These are phyloP conservation scores for Tetratostichococcus sp. DNA, from an alignment of 139 green algal species.

Conservation along the genomic window DNA sequence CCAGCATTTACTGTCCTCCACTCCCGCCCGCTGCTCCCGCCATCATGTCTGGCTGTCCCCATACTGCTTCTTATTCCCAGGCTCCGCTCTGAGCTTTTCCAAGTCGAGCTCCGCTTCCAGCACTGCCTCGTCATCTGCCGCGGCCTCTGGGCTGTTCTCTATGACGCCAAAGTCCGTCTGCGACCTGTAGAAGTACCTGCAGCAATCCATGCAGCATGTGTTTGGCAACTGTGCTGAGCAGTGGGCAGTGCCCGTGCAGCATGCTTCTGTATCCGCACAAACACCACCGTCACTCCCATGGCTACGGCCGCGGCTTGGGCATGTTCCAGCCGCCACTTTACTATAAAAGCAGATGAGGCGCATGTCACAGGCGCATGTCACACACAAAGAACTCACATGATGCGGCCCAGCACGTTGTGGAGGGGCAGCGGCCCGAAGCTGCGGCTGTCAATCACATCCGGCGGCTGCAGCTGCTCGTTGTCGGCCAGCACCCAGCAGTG, in stretches of 20 bases:
- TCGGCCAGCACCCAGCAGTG: conserved; percentile 85
- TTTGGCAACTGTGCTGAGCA: too few relatives aligned
- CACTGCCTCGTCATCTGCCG: conserved; percentile 33
- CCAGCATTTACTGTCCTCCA: too few relatives aligned
- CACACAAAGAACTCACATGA: conserved; percentile 15
- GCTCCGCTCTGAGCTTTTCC: conserved; percentile 13
- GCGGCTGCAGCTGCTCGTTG: conserved; percentile 52
- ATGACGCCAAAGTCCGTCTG: conserved; percentile 23
- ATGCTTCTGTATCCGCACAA: too few relatives aligned
- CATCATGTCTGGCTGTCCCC: too few relatives aligned
- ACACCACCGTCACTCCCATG: too few relatives aligned
- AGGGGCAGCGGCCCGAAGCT: conserved; percentile 56
- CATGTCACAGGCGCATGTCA: not conserved
- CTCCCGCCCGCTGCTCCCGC: too few relatives aligned
- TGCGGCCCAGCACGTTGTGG: conserved; percentile 38
- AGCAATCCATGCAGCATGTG: not conserved
- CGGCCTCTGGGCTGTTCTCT: conserved; percentile 39
- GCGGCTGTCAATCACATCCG: conserved; percentile 56
- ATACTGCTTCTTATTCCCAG: too few relatives aligned
- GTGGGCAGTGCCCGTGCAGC: too few relatives aligned
- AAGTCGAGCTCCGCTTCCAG: conserved; percentile 51
- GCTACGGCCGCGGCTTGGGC: too few relatives aligned
- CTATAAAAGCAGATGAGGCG: too few relatives aligned
- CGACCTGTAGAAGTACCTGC: conserved; percentile 4
- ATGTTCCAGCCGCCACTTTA: too few relatives aligned